These are phyloP conservation scores for Clavispora fructus DNA, from an alignment of 805 yeast genomes.

Conservation along the genomic window DNA sequence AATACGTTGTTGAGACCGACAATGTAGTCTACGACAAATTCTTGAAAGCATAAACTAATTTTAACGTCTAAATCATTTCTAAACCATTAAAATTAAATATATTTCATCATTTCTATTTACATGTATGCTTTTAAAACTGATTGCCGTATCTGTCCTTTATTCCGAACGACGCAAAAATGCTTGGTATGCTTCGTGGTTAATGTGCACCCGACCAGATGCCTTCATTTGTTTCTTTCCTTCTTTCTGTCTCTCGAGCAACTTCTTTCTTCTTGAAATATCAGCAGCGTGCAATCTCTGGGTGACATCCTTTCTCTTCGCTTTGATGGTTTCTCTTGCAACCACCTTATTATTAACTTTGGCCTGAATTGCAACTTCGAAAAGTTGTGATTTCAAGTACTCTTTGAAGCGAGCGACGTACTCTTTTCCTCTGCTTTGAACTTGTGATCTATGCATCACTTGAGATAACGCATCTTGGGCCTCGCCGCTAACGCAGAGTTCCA, in stretches of 20 bases:
- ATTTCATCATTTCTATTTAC: background rate
- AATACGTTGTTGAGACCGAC: conserved; percentile 73
- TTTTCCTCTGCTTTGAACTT: conserved; percentile 65
- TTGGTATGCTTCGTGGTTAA: conserved; percentile 84
- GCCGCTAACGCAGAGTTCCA: conserved; percentile 88
- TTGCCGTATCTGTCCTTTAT: background rate
- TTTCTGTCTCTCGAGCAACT: conserved; percentile 80
- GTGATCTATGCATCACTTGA: conserved; percentile 79
- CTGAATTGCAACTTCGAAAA: conserved; percentile 89
- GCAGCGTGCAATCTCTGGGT: conserved; percentile 89
- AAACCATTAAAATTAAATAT: background rate
- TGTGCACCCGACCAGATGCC: conserved; percentile 69
- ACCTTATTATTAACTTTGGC: conserved; percentile 78
- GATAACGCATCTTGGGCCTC: conserved; percentile 87
- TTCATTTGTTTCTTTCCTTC: conserved; percentile 89
- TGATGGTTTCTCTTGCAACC: conserved; percentile 87
- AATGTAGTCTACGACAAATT: conserved; percentile 83
- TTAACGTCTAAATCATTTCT: background rate
- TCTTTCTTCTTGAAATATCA: conserved; percentile 85
- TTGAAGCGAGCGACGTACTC: conserved; percentile 82
- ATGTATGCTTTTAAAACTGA: background rate
- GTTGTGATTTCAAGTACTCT: conserved; percentile 71
- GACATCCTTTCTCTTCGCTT: conserved; percentile 93
- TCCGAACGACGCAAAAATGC: conserved; percentile 55
- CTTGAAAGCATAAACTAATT: conserved; percentile 27